phyloP scores from a whole-genome alignment of 2,329 filamentous ascomycete genomes.

The Cadophora luteo-olivacea region DNA sequence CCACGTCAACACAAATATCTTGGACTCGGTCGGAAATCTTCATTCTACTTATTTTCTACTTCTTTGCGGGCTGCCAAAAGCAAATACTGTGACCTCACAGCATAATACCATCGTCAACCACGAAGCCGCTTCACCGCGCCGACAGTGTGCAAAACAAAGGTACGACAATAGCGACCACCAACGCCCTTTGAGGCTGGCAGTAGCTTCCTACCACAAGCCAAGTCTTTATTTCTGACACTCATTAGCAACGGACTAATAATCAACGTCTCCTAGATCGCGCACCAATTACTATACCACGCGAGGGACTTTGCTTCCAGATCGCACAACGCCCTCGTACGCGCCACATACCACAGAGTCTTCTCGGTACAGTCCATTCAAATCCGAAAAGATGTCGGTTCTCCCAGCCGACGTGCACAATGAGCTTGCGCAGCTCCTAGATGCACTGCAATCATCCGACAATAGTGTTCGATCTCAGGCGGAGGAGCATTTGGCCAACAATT shows the following conservation, averaged over 20 bases:
- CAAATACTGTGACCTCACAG: slow-evolving; percentile 14
- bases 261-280: background rate
- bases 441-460: slow-evolving; percentile 91
- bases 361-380: background rate
- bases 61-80: slow-evolving; percentile 7
- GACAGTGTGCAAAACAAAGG: slow-evolving; percentile 20
- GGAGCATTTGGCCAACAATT: slow-evolving; percentile 88
- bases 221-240: slow-evolving; percentile 1
- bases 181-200: background rate
- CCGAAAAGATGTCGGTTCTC: slow-evolving; percentile 78
- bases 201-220: background rate
- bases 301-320: slow-evolving; percentile 10
- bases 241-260: background rate
- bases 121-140: slow-evolving; percentile 23
- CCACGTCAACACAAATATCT: slow-evolving; percentile 1
- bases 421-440: slow-evolving; percentile 85
- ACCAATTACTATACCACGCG: slow-evolving; percentile 8
- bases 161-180: background rate
- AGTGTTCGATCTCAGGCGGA: slow-evolving; percentile 83
- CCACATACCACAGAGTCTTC: background rate
- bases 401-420: slow-evolving; percentile 84
- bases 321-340: slow-evolving; percentile 8
- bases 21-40: background rate
- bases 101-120: background rate
- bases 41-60: background rate